Evolutionary conservation across 2,329 filamentous ascomycete genomes (phyloP), one percentile per base, ranked within the genome.

Genomic region (Calonectria leucothoes): DNA sequence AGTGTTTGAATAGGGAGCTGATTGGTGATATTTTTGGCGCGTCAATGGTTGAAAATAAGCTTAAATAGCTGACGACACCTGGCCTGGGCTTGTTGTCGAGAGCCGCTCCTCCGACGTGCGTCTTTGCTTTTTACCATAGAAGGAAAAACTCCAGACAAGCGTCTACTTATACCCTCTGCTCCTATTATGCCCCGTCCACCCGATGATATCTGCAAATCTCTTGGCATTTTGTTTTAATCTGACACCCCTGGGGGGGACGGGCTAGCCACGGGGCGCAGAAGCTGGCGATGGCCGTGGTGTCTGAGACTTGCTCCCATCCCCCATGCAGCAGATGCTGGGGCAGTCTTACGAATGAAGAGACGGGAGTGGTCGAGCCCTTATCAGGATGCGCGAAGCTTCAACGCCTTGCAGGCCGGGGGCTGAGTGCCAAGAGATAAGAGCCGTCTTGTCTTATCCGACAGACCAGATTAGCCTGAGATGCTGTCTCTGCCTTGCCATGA

Each of bases 341-440:
- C 69, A 14, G 42, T 20, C 37, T 29, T 27, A 23, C 65, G 57
- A 72, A 69, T 49, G 20, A 29, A 31, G 70, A 23, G 23, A 48
- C 25, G 1, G 48, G 57, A 72, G 52, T 72, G 70, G 70, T 35
- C 57, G 25, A 31, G 8, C n/a, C 12, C 66, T 69, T 69, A 69
- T 69, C 66, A 69, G 42, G 15, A 14, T 61, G 66, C 55, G 57
- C 11, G 35, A 51, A 48, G 52, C 23, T 45, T 67, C 52, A n/a
- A 35, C 39, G 66, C 23, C 52, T 45, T 55, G 33, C 33, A 25
- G n/a, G 39, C 55, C 45, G 55, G 66, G 49, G 66, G 39, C 39
- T 35, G 33, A 61, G 51, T 69, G 66, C 66, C 66, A 69, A 69
- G 66, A 69, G 66, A 69, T 69, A 69, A 69, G 57, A 27, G 33